phyloP scores from a whole-genome alignment of 805 yeast species.

The Myxozyma sirexii region DNA sequence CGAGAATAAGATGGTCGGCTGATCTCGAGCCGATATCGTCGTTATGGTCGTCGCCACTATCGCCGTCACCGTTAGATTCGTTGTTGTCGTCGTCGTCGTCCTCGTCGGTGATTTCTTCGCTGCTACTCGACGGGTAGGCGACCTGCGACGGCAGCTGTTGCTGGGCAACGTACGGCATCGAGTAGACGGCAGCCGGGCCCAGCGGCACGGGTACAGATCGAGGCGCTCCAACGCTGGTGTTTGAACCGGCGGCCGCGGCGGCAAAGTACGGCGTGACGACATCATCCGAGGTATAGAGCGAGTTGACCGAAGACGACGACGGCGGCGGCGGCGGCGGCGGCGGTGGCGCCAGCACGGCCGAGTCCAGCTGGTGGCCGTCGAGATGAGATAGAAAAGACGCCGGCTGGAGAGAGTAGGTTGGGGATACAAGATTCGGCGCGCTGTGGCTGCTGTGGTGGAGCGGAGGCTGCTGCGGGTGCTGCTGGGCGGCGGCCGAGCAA shows the following conservation, averaged over 20 bases:
- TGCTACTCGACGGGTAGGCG: neutral
- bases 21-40: too few relatives aligned
- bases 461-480: neutral
- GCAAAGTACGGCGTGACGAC: neutral
- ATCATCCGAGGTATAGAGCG: neutral
- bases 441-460: neutral
- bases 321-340: too few relatives aligned
- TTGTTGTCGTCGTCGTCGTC: constrained; percentile 4
- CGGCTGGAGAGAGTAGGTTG: neutral
- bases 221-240: neutral
- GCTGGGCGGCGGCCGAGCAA: neutral
- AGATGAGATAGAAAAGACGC: neutral
- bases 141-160: neutral
- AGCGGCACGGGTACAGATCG: neutral
- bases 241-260: neutral
- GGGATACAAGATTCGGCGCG: neutral
- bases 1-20: constrained; percentile 4
- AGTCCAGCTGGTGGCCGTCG: neutral
- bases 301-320: neutral
- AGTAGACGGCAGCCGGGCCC: neutral
- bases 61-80: constrained; percentile 5
- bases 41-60: neutral
- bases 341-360: neutral
- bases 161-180: neutral
- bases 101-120: neutral